Evolutionary conservation across 2,329 filamentous ascomycete species (phyloP).

Genomic region (Fusarium devonianum): DNA sequence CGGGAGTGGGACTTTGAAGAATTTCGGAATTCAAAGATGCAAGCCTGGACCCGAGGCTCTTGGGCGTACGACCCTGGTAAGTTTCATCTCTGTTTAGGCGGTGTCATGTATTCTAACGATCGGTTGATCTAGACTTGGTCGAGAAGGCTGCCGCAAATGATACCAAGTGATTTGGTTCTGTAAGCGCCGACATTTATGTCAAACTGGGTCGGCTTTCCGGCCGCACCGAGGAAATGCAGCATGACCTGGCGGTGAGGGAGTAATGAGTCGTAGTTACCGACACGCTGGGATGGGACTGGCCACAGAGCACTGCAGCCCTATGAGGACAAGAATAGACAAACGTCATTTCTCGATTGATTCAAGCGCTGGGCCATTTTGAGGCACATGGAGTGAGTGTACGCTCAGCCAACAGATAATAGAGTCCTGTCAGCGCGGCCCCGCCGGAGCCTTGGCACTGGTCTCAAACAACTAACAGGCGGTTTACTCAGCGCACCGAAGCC

Average conservation of each 20-base stretch:
- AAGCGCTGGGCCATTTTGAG: slow-evolving; percentile 14
- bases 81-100: neutral
- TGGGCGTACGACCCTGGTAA: slow-evolving; percentile 53
- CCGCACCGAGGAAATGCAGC: slow-evolving; percentile 11
- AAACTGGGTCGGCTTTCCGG: slow-evolving; percentile 15
- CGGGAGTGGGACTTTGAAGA: slow-evolving; percentile 88
- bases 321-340: slow-evolving; percentile 26
- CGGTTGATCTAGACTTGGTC: slow-evolving; percentile 28
- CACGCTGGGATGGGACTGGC: slow-evolving; percentile 3
- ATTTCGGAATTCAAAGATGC: slow-evolving; percentile 78
- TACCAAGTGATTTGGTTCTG: slow-evolving; percentile 18
- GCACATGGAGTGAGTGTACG: neutral
- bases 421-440: neutral
- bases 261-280: slow-evolving; percentile 10
- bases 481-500: neutral
- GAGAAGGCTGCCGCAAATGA: slow-evolving; percentile 24
- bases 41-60: slow-evolving; percentile 60
- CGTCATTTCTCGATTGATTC: neutral
- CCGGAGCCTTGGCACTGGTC: slow-evolving; percentile 1
- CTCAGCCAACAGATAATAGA: slow-evolving; percentile 2
- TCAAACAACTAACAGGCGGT: slow-evolving; percentile 6
- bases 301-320: slow-evolving; percentile 16
- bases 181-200: slow-evolving; percentile 28
- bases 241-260: slow-evolving; percentile 27
- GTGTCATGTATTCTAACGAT: slow-evolving; percentile 13